Base-by-base conservation (phyloP, 73 alveolate species). In the Paramecium caudatum region DNA sequence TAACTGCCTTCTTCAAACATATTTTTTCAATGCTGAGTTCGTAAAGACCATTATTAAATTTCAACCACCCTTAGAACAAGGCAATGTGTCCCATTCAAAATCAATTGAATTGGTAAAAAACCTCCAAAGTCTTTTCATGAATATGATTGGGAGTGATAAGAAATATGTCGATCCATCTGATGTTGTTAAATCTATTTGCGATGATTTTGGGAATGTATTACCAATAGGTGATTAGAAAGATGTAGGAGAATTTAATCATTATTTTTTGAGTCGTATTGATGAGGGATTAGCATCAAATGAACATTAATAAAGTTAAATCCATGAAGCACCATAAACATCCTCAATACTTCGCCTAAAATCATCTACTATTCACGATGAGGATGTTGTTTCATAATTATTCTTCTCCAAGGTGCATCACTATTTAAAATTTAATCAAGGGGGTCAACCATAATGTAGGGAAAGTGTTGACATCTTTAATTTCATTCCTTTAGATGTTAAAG, bases 191-290 rank as follows among this genome's bases (percentile, higher is more conserved):
- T 41, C 91, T 19, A 86, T 95, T 5, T 91, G 90, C 37, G 97
- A 95, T 69, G 98, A 94, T 27, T 93, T 91, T 61, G 98, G 98
- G 4, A 90, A 91, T 84, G 63, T 63, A 47, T 49, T 96, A 10
- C 88, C 86, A 39, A 43, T 96, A 17, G 98, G 98, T 7, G 98
- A 94, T 46, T 93, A 96, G 83, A 91, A 95, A 74, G 99, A 96
- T 68, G 91, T 96, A 1, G 98, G 98, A 23, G 99, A 96, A 90
- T 95, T 96, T 91, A 82, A 95, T 70, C 90, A 91, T 49, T 93
- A 81, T 63, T 90, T 96, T 74, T 84, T 96, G 1, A 94, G 93
- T 49, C 90, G 97, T 37, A 62, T 96, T 7, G 96, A 90, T 23
- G 98, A 96, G 84, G 97, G 98, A 13, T 45, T 96, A 3, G 39